A percentile compares a stretch with the other conserved stretches of the same genome.
phyloP scores from a whole-genome alignment of 1,139 yeast species.

The Candida labiduridarum region DNA sequence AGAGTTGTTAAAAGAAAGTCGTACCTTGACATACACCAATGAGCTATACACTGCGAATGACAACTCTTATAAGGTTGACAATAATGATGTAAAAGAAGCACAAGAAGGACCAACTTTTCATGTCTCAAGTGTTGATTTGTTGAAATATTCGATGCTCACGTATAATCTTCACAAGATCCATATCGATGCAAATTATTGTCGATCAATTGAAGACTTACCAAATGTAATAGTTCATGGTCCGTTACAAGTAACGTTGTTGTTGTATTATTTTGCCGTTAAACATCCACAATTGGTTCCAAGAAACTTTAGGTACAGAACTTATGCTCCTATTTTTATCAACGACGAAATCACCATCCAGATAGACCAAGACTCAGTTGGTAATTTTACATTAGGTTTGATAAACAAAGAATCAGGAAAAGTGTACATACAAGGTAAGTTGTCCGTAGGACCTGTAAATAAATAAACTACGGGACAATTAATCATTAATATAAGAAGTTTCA shows the following conservation, averaged over 20 bases:
- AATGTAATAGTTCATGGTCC: conserved; percentile 82
- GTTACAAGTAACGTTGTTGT: conserved; percentile 58
- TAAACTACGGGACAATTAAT: background rate
- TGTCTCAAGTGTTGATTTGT: conserved; percentile 16
- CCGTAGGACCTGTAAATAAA: background rate
- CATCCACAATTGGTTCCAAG: conserved; percentile 21
- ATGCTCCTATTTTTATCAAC: conserved; percentile 36
- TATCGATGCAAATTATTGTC: conserved; percentile 59
- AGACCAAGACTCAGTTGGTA: background rate
- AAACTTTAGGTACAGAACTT: conserved; percentile 50
- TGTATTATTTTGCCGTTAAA: conserved; percentile 48
- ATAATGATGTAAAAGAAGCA: background rate
- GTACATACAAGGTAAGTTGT: conserved; percentile 14
- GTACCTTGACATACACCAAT: conserved; percentile 43
- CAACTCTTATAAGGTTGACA: background rate
- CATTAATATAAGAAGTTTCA: background rate
- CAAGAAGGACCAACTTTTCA: background rate
- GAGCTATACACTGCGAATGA: conserved; percentile 18
- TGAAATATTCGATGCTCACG: conserved; percentile 70
- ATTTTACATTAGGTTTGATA: conserved; percentile 10
- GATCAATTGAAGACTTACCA: conserved; percentile 57
- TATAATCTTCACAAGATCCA: conserved; percentile 86
- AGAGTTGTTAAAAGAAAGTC: conserved; percentile 26
- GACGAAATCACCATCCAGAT: conserved; percentile 13
- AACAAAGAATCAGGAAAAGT: conserved; percentile 10